Percentiles rank a stretch among this genome's conserved stretches.
These are phyloP conservation scores for Moricandia arvensis DNA, from an alignment of 345 rosid genomes.

Conservation along the genomic window DNA sequence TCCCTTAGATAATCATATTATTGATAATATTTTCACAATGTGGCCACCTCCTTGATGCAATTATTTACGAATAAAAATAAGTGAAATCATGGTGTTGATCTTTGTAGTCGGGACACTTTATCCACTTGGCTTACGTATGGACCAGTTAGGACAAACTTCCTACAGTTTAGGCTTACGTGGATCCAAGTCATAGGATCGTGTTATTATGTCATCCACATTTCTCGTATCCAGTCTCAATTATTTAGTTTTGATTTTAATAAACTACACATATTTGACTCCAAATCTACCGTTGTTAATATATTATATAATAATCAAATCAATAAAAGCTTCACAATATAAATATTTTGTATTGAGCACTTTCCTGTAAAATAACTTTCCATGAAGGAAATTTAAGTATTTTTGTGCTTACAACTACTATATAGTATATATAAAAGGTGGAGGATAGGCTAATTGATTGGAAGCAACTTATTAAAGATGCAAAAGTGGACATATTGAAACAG, in stretches of 20 bases:
- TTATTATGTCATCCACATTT: slow-evolving; percentile 12
- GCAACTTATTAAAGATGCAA: background rate
- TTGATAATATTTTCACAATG: background rate
- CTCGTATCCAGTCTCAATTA: background rate
- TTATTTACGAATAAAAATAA: slow-evolving; percentile 13
- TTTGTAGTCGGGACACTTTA: slow-evolving; percentile 27
- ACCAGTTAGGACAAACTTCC: slow-evolving; percentile 29
- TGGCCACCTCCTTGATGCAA: slow-evolving; percentile 22
- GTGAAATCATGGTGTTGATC: slow-evolving; percentile 7
- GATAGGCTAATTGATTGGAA: background rate
- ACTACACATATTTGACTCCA: background rate
- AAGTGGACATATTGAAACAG: too few relatives aligned
- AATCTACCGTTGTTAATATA: background rate
- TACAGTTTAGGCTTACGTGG: slow-evolving; percentile 34
- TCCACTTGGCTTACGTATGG: slow-evolving; percentile 38
- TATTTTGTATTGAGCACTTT: background rate
- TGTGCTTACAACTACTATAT: background rate
- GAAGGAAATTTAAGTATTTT: background rate
- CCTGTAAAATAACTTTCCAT: background rate
- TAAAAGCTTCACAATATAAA: background rate
- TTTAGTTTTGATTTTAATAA: background rate
- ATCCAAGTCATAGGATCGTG: slow-evolving; percentile 30
- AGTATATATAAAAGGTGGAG: background rate
- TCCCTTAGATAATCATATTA: background rate
- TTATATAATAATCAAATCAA: background rate